These are phyloP conservation scores for Gossypium turneri DNA, from an alignment of 345 rosid species.

Conservation along the genomic window DNA sequence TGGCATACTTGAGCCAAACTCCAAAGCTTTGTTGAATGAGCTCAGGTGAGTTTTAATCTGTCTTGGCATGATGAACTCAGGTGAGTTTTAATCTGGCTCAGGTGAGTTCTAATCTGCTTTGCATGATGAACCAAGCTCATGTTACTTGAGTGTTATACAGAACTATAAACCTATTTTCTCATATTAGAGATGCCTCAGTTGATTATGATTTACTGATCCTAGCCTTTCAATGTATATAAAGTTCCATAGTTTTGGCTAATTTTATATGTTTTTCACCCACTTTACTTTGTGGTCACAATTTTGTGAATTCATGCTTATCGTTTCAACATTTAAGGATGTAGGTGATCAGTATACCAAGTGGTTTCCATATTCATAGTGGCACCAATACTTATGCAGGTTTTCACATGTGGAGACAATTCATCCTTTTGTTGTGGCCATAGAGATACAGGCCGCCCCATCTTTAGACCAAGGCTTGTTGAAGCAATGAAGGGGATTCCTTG, in stretches of 20 bases:
- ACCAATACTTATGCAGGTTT: conserved; percentile 51
- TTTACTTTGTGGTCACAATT: background rate
- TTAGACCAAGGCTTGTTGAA: conserved; percentile 81
- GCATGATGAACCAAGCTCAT: background rate
- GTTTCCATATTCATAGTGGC: background rate
- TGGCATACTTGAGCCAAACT: background rate
- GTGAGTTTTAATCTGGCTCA: background rate
- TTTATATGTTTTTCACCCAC: background rate
- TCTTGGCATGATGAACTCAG: background rate
- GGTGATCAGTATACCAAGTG: background rate
- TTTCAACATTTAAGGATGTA: background rate
- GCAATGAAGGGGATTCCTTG: conserved; percentile 74
- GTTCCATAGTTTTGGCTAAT: background rate
- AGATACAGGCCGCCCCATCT: conserved; percentile 72
- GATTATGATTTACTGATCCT: background rate
- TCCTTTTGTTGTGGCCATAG: conserved; percentile 83
- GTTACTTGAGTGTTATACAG: background rate
- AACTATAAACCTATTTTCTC: background rate
- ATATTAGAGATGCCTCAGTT: background rate
- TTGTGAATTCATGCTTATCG: background rate
- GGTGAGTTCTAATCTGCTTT: conserved; percentile 1
- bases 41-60: conserved; percentile 4
- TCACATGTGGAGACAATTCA: conserved; percentile 93
- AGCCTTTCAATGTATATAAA: background rate
- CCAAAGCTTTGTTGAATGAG: background rate